Evolutionary conservation across 345 rosid species (phyloP), one percentile per base, ranked within the genome.

Genomic region (Citrus reticulata): DNA sequence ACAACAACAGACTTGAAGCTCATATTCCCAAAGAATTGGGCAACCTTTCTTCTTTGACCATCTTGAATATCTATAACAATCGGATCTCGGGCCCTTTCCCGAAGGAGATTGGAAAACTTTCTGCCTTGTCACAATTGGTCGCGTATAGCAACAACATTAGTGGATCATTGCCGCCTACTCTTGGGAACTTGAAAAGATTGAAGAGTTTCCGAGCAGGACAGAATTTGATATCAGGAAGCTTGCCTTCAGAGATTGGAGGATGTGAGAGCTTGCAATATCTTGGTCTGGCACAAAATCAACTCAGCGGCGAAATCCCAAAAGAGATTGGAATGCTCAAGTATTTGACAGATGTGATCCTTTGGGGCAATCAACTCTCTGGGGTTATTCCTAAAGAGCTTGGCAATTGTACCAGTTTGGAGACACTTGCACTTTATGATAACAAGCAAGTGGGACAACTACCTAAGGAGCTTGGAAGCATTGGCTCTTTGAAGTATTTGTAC

Each of bases 281-380:
- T 64, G 98, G 98, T 82, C 94, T 95, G 61, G 98, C 98, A 13
- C 98, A 95, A 78, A 95, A 93, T 72, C 77, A 80, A 77, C 62
- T 95, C 61, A 79, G 84, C 2, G 94, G 94, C 14, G 88, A 86
- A 55, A 71, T 95, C 77, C 97, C 98, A 0, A 86, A 65, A 84
- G 94, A 91, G 81, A 84, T 93, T 60, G 98, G 98, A 65, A 85
- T 76, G 92, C 90, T 95, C 4, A 82, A 80, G 83, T 73, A 72
- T 59, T 85, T 95, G 84, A 84, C 85, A 19, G 91, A 87, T 60
- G 24, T 95, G 78, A 84, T 93, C 74, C 97, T 95, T 24, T 89
- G 91, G 98, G 85, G 81, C 5, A 95, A 95, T 83, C 87, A 85
- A 82, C 84, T 95, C 46, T 91, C 97, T 5, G 98, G 98, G 73